Evolutionary conservation across 345 rosid genomes (phyloP).

Genomic region (Ricinus communis): DNA sequence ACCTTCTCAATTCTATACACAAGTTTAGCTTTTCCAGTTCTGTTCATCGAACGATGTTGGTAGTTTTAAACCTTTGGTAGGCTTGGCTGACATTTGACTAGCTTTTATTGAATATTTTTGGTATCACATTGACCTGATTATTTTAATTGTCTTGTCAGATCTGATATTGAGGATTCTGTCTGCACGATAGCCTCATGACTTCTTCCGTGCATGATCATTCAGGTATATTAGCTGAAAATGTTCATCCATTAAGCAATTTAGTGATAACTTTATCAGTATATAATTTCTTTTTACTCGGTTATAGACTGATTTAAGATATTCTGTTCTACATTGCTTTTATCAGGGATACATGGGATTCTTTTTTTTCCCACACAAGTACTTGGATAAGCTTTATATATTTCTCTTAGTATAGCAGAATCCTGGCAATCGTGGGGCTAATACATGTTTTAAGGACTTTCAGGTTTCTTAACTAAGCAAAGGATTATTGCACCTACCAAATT

Average conservation of each 20-base stretch:
- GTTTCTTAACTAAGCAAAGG: neutral
- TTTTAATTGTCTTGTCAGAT: slow-evolving; percentile 31
- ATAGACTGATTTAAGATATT: neutral
- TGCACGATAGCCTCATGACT: slow-evolving; percentile 43
- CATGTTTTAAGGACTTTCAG: neutral
- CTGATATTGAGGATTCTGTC: slow-evolving; percentile 22
- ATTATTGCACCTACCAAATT: neutral
- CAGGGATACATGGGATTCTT: neutral
- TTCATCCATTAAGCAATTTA: slow-evolving; percentile 16
- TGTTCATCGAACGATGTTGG: slow-evolving; percentile 10
- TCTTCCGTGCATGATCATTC: slow-evolving; percentile 52
- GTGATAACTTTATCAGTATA: neutral
- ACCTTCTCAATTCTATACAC: too few relatives aligned
- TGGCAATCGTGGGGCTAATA: neutral
- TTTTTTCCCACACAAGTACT: neutral
- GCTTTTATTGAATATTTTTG: neutral
- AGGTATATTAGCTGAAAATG: slow-evolving; percentile 37
- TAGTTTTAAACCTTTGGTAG: neutral
- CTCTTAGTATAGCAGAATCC: neutral
- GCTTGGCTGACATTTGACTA: neutral
- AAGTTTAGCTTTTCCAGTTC: neutral
- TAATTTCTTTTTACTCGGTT: neutral
- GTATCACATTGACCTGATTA: neutral
- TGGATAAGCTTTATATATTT: neutral
- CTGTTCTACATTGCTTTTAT: neutral